Evolutionary conservation across 2,329 filamentous ascomycete genomes (phyloP).

Genomic region (Podosphaera leucotricha): DNA sequence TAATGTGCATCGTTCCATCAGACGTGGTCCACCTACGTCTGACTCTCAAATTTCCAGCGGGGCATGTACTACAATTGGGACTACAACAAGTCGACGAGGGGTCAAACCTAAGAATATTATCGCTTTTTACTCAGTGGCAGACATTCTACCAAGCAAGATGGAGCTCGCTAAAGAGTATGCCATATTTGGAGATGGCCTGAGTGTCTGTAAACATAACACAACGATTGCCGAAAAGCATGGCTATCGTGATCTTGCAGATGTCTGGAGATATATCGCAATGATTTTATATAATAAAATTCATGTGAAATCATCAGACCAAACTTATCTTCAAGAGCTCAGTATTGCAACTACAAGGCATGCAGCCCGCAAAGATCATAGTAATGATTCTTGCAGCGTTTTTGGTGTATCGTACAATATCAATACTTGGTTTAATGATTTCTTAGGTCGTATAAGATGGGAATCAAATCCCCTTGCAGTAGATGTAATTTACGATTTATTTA

Average conservation of each 20-base stretch:
- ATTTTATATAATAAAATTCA: slow-evolving; percentile 57
- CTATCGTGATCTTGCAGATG: slow-evolving; percentile 45
- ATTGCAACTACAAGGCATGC: slow-evolving; percentile 45
- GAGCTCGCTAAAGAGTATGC: slow-evolving; percentile 57
- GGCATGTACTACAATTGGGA: slow-evolving; percentile 23
- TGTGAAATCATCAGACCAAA: slow-evolving; percentile 34
- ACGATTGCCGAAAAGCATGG: slow-evolving; percentile 48
- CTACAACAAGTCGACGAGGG: slow-evolving; percentile 20
- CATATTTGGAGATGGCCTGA: slow-evolving; percentile 61
- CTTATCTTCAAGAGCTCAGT: slow-evolving; percentile 26
- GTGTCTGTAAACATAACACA: slow-evolving; percentile 69
- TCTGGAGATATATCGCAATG: slow-evolving; percentile 65
- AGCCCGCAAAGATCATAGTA: slow-evolving; percentile 18
- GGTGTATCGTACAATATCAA: slow-evolving; percentile 1
- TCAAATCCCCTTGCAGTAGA: slow-evolving; percentile 36
- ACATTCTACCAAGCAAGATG: slow-evolving; percentile 54
- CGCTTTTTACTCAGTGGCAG: slow-evolving; percentile 45
- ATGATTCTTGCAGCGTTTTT: slow-evolving; percentile 24
- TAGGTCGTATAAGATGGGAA: slow-evolving; percentile 43
- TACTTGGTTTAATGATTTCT: slow-evolving; percentile 17
- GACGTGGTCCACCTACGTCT: slow-evolving; percentile 13
- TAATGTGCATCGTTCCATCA: slow-evolving; percentile 11
- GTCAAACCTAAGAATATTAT: slow-evolving; percentile 40
- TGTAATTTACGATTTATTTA: slow-evolving; percentile 38
- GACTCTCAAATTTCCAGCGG: slow-evolving; percentile 15